Conservation (phyloP, 1,139 yeast species). For the Entelexis paramagnoliae region DNA sequence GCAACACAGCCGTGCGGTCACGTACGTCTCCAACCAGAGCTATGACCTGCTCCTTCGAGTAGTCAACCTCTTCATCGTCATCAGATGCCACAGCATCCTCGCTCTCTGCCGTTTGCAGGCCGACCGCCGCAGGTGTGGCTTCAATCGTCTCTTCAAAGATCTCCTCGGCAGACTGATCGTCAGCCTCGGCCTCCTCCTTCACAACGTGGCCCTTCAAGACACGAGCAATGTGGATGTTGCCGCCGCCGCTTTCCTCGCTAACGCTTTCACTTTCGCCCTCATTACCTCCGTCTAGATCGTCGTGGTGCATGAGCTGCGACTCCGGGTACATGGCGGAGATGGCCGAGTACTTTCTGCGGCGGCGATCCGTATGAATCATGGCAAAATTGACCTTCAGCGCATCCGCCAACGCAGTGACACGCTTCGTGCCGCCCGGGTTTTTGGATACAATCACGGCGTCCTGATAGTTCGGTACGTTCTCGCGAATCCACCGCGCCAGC, state of each 20-base stretch:
- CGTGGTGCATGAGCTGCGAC: conserved; percentile 20
- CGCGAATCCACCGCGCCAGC: conserved; percentile 90
- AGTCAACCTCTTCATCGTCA: conserved; percentile 64
- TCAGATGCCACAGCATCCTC: conserved; percentile 18
- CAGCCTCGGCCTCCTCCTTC: conserved; percentile 56
- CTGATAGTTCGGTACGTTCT: conserved; percentile 73
- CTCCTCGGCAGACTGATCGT: neutral
- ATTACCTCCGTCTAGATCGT: conserved; percentile 9
- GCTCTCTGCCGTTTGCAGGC: neutral
- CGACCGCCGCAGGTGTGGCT: neutral
- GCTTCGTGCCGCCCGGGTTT: conserved; percentile 96
- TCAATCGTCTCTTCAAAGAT: neutral
- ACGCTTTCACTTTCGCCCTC: conserved; percentile 15
- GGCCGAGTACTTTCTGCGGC: conserved; percentile 72
- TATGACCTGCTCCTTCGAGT: conserved; percentile 71
- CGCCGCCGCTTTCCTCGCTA: conserved; percentile 14
- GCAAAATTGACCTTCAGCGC: conserved; percentile 91
- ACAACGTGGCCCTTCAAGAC: conserved; percentile 96
- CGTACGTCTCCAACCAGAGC: conserved; percentile 95
- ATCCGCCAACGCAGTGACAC: conserved; percentile 96
- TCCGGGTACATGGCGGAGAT: conserved; percentile 25
- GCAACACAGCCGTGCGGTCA: conserved; percentile 78
- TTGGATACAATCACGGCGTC: conserved; percentile 88
- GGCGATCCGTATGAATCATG: conserved; percentile 96
- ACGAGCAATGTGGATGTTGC: conserved; percentile 91